These are phyloP conservation scores for Sistotremastrum suecicum DNA, from an alignment of 768 basidiomycete genomes.

Conservation along the genomic window DNA sequence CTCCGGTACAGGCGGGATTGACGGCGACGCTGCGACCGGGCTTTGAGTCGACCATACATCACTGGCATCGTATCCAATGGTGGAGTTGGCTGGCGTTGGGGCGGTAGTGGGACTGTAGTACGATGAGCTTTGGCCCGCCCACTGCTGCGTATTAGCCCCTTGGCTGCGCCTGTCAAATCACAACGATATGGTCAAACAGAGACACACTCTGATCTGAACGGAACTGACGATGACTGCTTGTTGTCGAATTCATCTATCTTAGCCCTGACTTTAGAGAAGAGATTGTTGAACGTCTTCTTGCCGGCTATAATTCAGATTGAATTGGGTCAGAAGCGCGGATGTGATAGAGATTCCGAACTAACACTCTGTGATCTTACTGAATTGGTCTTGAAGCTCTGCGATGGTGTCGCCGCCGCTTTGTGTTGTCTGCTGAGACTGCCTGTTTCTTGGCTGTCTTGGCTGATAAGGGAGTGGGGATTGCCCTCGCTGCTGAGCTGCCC, in stretches of 20 bases:
- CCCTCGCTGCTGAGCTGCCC: slow-evolving; percentile 3
- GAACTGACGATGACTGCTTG: too few species aligned
- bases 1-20: too few species aligned
- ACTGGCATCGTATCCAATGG: too few species aligned
- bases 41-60: too few species aligned
- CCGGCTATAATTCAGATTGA: slow-evolving; percentile 31
- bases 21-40: too few species aligned
- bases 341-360: slow-evolving; percentile 14
- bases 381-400: slow-evolving; percentile 59
- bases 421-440: not conserved
- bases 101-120: too few species aligned
- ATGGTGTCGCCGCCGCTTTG: slow-evolving; percentile 34
- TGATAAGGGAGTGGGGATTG: slow-evolving; percentile 8
- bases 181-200: too few species aligned
- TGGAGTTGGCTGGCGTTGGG: too few species aligned
- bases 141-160: too few species aligned
- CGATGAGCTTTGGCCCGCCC: too few species aligned
- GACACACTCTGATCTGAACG: too few species aligned
- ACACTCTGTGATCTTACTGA: slow-evolving; percentile 72
- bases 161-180: too few species aligned
- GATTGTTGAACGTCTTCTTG: slow-evolving; percentile 59
- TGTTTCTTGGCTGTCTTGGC: slow-evolving; percentile 2
- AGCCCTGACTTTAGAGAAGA: slow-evolving; percentile 67
- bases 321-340: not conserved
- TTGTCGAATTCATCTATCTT: slow-evolving; percentile 76